Evolutionary conservation across 768 basidiomycete species (phyloP).

Genomic region (Gymnopilus junonius): DNA sequence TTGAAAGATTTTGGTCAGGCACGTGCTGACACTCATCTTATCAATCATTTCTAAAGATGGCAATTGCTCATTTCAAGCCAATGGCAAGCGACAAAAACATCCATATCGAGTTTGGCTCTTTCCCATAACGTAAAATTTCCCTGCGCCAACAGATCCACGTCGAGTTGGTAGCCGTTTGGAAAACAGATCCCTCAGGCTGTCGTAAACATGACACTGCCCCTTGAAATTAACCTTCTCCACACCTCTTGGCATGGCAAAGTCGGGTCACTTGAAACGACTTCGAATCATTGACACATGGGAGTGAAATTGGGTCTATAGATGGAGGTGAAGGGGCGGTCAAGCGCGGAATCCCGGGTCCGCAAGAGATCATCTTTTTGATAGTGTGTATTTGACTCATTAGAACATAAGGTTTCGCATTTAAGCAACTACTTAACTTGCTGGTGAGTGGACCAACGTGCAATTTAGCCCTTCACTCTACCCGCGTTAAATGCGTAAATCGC

Average conservation of each 20-base stretch:
- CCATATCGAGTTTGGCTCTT: not conserved
- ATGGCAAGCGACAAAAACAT: not conserved
- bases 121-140: not conserved
- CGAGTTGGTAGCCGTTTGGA: not conserved
- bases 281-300: not conserved
- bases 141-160: not conserved
- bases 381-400: not conserved
- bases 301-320: not conserved
- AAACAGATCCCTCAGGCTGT: not conserved
- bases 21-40: constrained; percentile 17
- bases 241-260: not conserved
- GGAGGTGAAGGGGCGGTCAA: constrained; percentile 4
- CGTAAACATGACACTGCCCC: no score
- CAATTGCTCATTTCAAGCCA: constrained; percentile 10
- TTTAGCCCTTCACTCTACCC: no score
- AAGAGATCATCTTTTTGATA: not conserved
- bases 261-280: not conserved
- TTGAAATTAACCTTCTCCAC: not conserved
- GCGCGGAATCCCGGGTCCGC: constrained; percentile 13
- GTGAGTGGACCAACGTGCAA: no score
- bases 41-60: constrained; percentile 20
- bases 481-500: no score
- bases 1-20: constrained; percentile 10
- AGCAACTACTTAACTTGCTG: no score
- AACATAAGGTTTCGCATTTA: not conserved